phyloP scores from a whole-genome alignment of 2,329 filamentous ascomycete species.

The Emmonsiellopsis sp. region DNA sequence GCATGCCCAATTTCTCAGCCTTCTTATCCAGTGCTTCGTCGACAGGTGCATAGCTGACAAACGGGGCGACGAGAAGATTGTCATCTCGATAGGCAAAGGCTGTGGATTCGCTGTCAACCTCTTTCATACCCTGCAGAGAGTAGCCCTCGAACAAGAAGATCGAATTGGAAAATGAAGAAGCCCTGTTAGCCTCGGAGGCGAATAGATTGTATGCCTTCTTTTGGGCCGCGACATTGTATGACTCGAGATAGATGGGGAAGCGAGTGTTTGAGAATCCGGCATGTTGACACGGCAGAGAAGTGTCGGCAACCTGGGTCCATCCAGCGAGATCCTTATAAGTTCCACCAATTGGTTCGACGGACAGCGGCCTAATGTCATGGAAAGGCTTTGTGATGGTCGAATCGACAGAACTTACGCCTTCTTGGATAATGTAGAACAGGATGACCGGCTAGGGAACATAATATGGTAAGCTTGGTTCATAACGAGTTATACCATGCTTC shows the following conservation, averaged over 20 bases:
- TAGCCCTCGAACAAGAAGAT: conserved; percentile 51
- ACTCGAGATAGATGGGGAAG: conserved; percentile 37
- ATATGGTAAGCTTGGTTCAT: neutral
- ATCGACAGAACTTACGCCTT: conserved; percentile 31
- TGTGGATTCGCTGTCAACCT: conserved; percentile 24
- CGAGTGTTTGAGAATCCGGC: conserved; percentile 30
- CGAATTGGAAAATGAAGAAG: conserved; percentile 26
- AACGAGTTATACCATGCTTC: too few species aligned
- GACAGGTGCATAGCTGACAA: conserved; percentile 22
- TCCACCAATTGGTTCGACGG: conserved; percentile 23
- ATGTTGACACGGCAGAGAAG: conserved; percentile 34
- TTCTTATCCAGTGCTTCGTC: conserved; percentile 15
- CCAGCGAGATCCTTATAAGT: conserved; percentile 37
- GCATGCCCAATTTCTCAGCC: conserved; percentile 19
- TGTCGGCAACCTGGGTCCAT: conserved; percentile 34
- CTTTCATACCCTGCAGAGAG: conserved; percentile 36
- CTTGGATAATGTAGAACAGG: conserved; percentile 23
- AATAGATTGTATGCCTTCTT: conserved; percentile 30
- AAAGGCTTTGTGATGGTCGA: conserved; percentile 35
- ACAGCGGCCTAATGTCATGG: conserved; percentile 31
- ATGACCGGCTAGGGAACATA: conserved; percentile 18
- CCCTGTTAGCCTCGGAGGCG: conserved; percentile 19
- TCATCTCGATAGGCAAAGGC: conserved; percentile 40
- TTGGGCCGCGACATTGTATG: conserved; percentile 30
- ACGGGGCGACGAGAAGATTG: conserved; percentile 30